Percentiles rank a stretch among this genome's conserved stretches.
Evolutionary conservation across 1,139 yeast genomes (phyloP).

Genomic region (Candida mesenterica): DNA sequence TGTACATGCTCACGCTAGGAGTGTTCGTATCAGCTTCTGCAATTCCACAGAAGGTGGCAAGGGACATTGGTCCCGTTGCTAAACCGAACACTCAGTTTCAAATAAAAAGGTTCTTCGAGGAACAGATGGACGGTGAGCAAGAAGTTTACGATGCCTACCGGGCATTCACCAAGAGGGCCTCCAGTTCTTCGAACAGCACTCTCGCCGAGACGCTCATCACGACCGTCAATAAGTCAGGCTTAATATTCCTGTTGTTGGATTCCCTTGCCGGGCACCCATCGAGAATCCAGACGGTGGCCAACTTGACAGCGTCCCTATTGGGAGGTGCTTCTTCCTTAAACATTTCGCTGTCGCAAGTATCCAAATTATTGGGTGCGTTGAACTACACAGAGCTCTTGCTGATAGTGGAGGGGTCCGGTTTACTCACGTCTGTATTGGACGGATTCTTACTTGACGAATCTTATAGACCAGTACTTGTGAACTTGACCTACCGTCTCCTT

Average conservation of each 20-base stretch:
- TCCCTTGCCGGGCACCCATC: slow-evolving; percentile 33
- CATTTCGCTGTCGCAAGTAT: slow-evolving; percentile 8
- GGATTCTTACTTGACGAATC: slow-evolving; percentile 37
- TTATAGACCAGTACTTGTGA: slow-evolving; percentile 37
- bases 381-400: slow-evolving; percentile 27
- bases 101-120: slow-evolving; percentile 1
- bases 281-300: slow-evolving; percentile 30
- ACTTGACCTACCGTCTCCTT: slow-evolving; percentile 32
- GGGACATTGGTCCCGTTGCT: slow-evolving; percentile 18
- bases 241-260: slow-evolving; percentile 37
- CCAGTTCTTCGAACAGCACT: slow-evolving; percentile 7
- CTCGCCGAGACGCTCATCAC: slow-evolving; percentile 24
- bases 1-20: slow-evolving; percentile 8
- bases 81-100: slow-evolving; percentile 19
- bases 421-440: slow-evolving; percentile 32
- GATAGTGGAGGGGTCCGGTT: slow-evolving; percentile 33
- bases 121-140: neutral
- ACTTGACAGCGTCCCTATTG: slow-evolving; percentile 25
- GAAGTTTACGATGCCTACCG: slow-evolving; percentile 3
- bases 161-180: slow-evolving; percentile 14
- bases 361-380: slow-evolving; percentile 15
- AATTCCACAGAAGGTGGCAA: slow-evolving; percentile 9
- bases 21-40: slow-evolving; percentile 9
- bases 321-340: slow-evolving; percentile 6
- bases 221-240: slow-evolving; percentile 36